Percentiles rank a stretch among this genome's conserved stretches.
Conservation (phyloP, 2,329 filamentous ascomycete species). For the Trichoderma sp. region DNA sequence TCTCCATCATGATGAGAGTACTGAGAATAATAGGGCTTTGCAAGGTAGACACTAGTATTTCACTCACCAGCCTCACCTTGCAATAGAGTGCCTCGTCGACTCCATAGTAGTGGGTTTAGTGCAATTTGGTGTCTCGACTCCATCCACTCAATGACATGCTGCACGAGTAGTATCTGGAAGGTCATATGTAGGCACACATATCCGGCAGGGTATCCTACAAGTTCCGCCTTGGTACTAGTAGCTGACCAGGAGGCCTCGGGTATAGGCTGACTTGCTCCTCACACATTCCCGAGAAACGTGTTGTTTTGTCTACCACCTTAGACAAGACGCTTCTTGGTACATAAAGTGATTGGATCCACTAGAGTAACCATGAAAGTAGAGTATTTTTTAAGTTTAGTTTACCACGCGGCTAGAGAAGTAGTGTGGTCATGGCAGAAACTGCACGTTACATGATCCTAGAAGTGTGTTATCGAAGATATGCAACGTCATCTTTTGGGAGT, state of each 20-base stretch:
- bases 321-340: background rate
- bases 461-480: background rate
- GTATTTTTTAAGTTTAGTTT: constrained; percentile 9
- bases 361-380: constrained; percentile 13
- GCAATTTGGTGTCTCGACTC: background rate
- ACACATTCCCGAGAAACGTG: background rate
- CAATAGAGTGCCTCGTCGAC: background rate
- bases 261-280: background rate
- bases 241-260: background rate
- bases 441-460: background rate
- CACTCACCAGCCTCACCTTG: background rate
- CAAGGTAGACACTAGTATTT: background rate
- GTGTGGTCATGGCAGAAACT: background rate
- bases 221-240: background rate
- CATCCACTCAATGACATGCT: background rate
- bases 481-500: background rate
- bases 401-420: background rate
- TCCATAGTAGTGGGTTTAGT: background rate
- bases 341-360: background rate
- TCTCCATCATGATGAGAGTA: background rate
- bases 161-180: background rate
- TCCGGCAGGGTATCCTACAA: background rate
- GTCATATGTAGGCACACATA: background rate
- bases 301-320: background rate
- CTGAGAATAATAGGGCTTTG: background rate